These are phyloP conservation scores for Mucor sp. DNA, from an alignment of 371 early-diverging fungal species.

Conservation along the genomic window DNA sequence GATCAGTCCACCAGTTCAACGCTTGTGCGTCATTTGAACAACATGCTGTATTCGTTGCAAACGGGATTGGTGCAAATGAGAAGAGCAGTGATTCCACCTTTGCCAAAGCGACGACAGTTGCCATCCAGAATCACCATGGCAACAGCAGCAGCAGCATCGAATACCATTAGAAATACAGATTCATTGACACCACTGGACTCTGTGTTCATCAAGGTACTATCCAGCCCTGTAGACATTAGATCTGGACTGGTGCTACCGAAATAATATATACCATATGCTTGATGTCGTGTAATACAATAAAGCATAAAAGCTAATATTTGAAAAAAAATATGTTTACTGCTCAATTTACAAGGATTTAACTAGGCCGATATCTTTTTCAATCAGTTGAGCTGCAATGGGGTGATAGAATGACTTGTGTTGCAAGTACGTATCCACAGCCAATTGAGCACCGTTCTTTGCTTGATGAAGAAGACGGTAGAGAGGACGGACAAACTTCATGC, in stretches of 20 bases:
- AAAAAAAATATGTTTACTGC: not conserved
- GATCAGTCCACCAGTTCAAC: conserved; percentile 5
- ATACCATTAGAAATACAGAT: not conserved
- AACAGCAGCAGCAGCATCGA: too few relatives aligned
- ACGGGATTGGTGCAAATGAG: conserved; percentile 18
- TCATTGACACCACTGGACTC: conserved; percentile 3
- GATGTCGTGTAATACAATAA: not conserved
- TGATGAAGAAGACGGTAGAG: conserved; percentile 71
- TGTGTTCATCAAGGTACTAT: conserved; percentile 9
- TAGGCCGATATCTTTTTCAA: conserved; percentile 77
- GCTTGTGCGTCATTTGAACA: conserved; percentile 7
- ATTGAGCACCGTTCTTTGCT: conserved; percentile 66
- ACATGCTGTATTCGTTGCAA: conserved; percentile 12
- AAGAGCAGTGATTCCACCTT: not conserved
- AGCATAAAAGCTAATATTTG: not conserved
- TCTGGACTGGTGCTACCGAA: conserved; percentile 19
- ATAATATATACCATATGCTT: not conserved
- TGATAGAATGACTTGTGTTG: conserved; percentile 85
- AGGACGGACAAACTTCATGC: conserved; percentile 94
- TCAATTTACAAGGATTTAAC: conserved; percentile 5
- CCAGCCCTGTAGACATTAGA: conserved; percentile 9
- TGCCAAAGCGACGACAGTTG: not conserved
- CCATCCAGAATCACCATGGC: not conserved
- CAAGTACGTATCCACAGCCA: conserved; percentile 83
- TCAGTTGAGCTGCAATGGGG: conserved; percentile 86